phyloP scores from a whole-genome alignment of 257 asterid genomes.

The Coffea eugenioides region DNA sequence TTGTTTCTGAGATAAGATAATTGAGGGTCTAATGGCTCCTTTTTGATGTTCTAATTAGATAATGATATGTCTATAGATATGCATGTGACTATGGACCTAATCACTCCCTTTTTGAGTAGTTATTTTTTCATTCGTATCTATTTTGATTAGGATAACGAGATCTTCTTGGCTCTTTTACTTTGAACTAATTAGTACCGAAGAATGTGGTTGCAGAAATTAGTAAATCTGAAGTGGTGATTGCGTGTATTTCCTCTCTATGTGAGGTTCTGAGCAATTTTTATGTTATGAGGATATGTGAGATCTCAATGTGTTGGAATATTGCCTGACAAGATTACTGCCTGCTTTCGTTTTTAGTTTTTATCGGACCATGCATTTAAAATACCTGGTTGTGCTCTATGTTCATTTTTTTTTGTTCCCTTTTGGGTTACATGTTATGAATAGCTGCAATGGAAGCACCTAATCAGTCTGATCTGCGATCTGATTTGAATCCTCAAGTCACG shows the following conservation, averaged over 20 bases:
- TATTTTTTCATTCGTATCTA: too few relatives aligned
- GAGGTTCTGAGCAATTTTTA: neutral
- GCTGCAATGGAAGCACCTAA: slow-evolving; percentile 22
- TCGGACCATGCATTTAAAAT: too few relatives aligned
- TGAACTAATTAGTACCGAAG: neutral
- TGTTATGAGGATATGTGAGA: neutral
- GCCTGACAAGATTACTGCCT: neutral
- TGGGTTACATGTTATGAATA: neutral
- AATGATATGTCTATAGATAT: neutral
- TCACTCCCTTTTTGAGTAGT: neutral
- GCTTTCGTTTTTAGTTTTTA: neutral
- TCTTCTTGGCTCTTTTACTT: neutral
- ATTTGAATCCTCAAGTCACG: slow-evolving; percentile 46
- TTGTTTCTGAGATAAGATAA: neutral
- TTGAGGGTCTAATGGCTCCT: neutral
- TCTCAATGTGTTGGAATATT: neutral
- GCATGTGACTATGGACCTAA: neutral
- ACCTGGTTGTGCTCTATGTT: neutral
- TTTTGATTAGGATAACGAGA: neutral
- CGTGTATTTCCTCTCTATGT: neutral
- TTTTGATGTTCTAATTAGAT: too few relatives aligned
- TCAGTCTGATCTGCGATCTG: slow-evolving; percentile 26
- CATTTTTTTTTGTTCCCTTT: neutral
- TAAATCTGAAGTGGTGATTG: neutral
- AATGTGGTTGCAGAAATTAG: neutral